Conservation (phyloP, 306 rosid genomes). For the Inga leiocalycina region DNA sequence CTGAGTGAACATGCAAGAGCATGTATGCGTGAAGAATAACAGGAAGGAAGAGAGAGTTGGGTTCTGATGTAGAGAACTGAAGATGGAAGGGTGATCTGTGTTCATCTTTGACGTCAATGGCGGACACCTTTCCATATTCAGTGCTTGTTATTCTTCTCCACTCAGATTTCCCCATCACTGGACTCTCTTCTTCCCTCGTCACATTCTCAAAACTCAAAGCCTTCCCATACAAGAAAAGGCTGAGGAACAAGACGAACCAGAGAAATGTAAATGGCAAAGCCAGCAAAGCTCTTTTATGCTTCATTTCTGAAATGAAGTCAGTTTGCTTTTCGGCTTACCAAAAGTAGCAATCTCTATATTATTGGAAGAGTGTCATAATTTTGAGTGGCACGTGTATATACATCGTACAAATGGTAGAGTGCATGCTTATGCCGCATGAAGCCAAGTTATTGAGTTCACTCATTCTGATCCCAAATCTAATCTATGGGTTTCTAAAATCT, state of each 20-base stretch:
- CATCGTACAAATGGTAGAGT: slow-evolving; percentile 49
- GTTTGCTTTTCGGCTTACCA: slow-evolving; percentile 9
- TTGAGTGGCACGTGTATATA: slow-evolving; percentile 41
- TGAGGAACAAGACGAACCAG: slow-evolving; percentile 36
- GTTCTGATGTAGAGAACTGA: slow-evolving; percentile 79
- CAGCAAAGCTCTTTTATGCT: slow-evolving; percentile 8
- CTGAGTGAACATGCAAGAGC: slow-evolving; percentile 80
- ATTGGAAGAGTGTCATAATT: slow-evolving; percentile 32
- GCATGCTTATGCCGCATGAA: slow-evolving; percentile 9
- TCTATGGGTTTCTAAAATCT: not conserved
- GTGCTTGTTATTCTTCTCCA: slow-evolving; percentile 49
- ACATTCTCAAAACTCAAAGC: slow-evolving; percentile 39
- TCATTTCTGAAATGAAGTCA: slow-evolving; percentile 20
- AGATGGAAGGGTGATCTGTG: slow-evolving; percentile 58
- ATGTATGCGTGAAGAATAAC: slow-evolving; percentile 78
- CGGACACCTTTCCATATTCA: slow-evolving; percentile 67
- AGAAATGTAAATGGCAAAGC: slow-evolving; percentile 25
- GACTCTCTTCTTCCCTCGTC: slow-evolving; percentile 32
- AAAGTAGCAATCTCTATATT: slow-evolving; percentile 46
- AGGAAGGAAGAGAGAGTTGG: slow-evolving; percentile 86
- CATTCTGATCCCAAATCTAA: not conserved
- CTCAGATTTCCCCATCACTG: slow-evolving; percentile 53
- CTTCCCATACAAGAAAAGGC: slow-evolving; percentile 29
- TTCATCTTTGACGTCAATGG: slow-evolving; percentile 53
- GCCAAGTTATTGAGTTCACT: slow-evolving; percentile 21